These are phyloP conservation scores for Calonectria pseudoturangicola DNA, from an alignment of 2,329 filamentous ascomycete genomes.

Conservation along the genomic window DNA sequence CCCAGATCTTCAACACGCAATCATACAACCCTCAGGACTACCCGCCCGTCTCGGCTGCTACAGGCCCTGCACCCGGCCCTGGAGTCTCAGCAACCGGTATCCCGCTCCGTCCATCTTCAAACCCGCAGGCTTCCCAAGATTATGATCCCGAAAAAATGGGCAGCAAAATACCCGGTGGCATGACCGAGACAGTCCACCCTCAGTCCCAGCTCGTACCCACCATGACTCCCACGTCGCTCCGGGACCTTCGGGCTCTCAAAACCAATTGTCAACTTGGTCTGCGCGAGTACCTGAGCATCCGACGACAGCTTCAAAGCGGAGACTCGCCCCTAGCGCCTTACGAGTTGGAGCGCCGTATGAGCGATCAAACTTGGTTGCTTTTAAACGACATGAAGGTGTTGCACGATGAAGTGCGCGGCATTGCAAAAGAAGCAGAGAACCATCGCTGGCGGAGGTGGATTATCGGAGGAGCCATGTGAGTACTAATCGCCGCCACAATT, in stretches of 20 bases:
- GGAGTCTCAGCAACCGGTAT: slow-evolving; percentile 42
- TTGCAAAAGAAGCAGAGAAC: slow-evolving; percentile 67
- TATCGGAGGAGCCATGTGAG: slow-evolving; percentile 71
- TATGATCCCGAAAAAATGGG: slow-evolving; percentile 36
- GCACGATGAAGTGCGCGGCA: slow-evolving; percentile 64
- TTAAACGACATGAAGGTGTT: slow-evolving; percentile 66
- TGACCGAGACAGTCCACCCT: slow-evolving; percentile 43
- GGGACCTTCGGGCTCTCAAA: slow-evolving; percentile 58
- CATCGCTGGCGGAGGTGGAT: slow-evolving; percentile 73
- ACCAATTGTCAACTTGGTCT: slow-evolving; percentile 61
- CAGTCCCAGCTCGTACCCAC: slow-evolving; percentile 46
- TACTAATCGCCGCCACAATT: not conserved
- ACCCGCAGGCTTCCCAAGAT: slow-evolving; percentile 46
- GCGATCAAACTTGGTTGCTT: slow-evolving; percentile 64
- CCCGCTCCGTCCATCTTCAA: slow-evolving; percentile 50
- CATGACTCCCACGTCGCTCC: slow-evolving; percentile 46
- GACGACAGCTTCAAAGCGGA: slow-evolving; percentile 55
- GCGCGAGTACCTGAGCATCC: slow-evolving; percentile 60
- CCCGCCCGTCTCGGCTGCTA: slow-evolving; percentile 40
- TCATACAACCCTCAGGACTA: slow-evolving; percentile 45
- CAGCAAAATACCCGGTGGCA: slow-evolving; percentile 41
- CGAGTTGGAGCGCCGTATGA: slow-evolving; percentile 66
- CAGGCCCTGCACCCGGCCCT: slow-evolving; percentile 38
- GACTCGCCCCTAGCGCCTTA: slow-evolving; percentile 57
- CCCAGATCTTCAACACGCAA: slow-evolving; percentile 28